A percentile compares a stretch with the other conserved stretches of the same genome.
phyloP scores from a whole-genome alignment of 371 early-diverging fungal genomes.

The Entomophthora muscae region DNA sequence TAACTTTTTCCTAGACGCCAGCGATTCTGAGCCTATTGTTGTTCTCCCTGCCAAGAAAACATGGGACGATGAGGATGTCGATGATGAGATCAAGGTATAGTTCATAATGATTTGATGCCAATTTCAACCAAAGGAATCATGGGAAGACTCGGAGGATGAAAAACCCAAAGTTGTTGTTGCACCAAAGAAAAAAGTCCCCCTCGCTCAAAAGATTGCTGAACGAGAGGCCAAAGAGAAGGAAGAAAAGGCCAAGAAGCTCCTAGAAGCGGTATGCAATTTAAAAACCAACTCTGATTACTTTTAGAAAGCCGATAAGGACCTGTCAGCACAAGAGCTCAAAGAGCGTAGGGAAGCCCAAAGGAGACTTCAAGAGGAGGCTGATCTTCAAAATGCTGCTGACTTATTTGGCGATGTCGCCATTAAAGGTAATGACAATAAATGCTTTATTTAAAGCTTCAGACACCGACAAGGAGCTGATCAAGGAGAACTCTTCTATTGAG shows the following conservation, averaged over 20 bases:
- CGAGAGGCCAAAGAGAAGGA: constrained; percentile 39
- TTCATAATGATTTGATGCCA: background rate
- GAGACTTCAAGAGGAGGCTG: constrained; percentile 59
- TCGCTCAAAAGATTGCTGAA: constrained; percentile 63
- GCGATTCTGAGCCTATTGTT: constrained; percentile 17
- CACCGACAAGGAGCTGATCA: background rate
- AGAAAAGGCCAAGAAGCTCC: constrained; percentile 29
- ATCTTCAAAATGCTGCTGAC: constrained; percentile 66
- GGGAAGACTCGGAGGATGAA: constrained; percentile 59
- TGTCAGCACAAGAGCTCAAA: constrained; percentile 11
- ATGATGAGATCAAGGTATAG: constrained; percentile 39
- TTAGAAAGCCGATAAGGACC: constrained; percentile 15
- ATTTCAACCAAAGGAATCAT: constrained; percentile 28
- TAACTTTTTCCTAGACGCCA: constrained; percentile 16
- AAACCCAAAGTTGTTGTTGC: constrained; percentile 22
- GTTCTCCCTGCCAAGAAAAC: constrained; percentile 28
- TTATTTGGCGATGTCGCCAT: constrained; percentile 57
- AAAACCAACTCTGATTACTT: background rate
- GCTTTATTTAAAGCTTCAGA: background rate
- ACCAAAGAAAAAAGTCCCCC: constrained; percentile 45
- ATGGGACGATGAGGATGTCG: constrained; percentile 76
- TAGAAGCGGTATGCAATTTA: constrained; percentile 13
- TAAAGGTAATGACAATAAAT: constrained; percentile 18
- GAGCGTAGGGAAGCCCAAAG: constrained; percentile 12
- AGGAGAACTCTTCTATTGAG: background rate